A percentile compares a stretch with the other conserved stretches of the same genome.
Evolutionary conservation across 2,329 filamentous ascomycete species (phyloP).

Genomic region (Fusarium irregulare): DNA sequence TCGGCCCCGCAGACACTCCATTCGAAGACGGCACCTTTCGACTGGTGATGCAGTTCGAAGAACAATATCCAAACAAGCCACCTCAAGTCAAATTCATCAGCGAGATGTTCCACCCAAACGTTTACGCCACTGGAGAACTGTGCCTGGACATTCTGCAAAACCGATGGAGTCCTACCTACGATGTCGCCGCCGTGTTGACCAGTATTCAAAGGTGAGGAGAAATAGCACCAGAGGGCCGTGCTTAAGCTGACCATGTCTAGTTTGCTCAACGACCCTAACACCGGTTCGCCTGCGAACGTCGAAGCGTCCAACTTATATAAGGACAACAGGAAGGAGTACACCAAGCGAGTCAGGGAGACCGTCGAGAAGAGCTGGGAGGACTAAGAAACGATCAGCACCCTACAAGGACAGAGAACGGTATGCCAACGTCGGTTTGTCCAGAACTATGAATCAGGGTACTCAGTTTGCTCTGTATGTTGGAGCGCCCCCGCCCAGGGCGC

Average conservation of each 20-base stretch:
- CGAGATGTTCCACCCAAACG: constrained; percentile 99
- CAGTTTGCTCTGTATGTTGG: constrained; percentile 13
- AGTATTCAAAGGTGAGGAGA: constrained; percentile 87
- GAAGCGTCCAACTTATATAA: constrained; percentile 99
- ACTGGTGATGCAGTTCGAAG: constrained; percentile 98
- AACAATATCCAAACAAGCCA: constrained; percentile 98
- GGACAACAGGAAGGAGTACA: constrained; percentile 96
- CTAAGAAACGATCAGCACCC: constrained; percentile 53
- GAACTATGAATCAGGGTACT: constrained; percentile 28
- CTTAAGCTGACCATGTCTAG: constrained; percentile 61
- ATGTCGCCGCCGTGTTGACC: constrained; percentile 95
- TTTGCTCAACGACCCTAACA: constrained; percentile 97
- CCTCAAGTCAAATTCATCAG: constrained; percentile 98
- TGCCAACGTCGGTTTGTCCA: constrained; percentile 39
- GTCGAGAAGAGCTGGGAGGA: constrained; percentile 99
- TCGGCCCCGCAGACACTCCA: constrained; percentile 94
- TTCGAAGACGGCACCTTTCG: constrained; percentile 99
- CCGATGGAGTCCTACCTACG: constrained; percentile 97
- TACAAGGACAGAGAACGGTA: constrained; percentile 32
- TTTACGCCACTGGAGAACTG: constrained; percentile 95
- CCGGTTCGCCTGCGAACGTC: constrained; percentile 96
- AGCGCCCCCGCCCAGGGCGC: constrained; percentile 1
- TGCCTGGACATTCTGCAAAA: constrained; percentile 98
- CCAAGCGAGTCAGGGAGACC: constrained; percentile 92
- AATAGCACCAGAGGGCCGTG: neutral